Evolutionary conservation across 768 basidiomycete species (phyloP).

Genomic region (Boletales sp.): DNA sequence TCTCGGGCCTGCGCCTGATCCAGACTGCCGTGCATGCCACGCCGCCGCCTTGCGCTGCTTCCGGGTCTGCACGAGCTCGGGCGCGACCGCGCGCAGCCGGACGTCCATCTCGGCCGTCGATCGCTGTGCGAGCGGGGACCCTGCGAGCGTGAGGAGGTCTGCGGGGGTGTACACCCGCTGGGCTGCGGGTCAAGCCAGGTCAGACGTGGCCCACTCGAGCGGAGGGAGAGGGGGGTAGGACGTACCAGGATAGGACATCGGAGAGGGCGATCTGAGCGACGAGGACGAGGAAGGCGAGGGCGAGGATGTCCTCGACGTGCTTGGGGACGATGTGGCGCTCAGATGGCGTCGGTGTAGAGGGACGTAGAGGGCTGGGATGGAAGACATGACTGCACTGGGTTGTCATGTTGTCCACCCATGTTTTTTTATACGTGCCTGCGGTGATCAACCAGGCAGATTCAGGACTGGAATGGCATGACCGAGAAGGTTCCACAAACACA

Average conservation of each 20-base stretch:
- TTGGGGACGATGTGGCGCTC: constrained; percentile 7
- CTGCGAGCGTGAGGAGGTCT: constrained; percentile 22
- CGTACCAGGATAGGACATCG: neutral
- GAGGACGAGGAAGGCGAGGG: neutral
- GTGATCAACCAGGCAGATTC: no score
- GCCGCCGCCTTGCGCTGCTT: constrained; percentile 24
- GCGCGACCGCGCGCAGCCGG: constrained; percentile 14
- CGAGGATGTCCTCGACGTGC: constrained; percentile 5
- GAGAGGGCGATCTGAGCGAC: neutral
- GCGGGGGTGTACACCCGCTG: constrained; percentile 22
- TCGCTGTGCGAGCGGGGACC: constrained; percentile 19
- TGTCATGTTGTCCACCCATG: no score
- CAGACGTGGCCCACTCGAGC: neutral
- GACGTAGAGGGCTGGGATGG: constrained; percentile 32
- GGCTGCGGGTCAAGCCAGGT: neutral
- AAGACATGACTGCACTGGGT: constrained; percentile 20
- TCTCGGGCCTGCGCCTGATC: no score
- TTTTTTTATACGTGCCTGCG: no score
- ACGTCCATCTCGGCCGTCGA: constrained; percentile 1
- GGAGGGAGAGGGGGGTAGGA: neutral
- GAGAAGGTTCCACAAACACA: constrained; percentile 17
- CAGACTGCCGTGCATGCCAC: constrained; percentile 15
- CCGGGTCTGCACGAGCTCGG: constrained; percentile 25
- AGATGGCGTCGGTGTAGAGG: constrained; percentile 38
- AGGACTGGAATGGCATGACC: neutral